phyloP scores from a whole-genome alignment of 257 asterid species.

The Jasminum sambac region DNA sequence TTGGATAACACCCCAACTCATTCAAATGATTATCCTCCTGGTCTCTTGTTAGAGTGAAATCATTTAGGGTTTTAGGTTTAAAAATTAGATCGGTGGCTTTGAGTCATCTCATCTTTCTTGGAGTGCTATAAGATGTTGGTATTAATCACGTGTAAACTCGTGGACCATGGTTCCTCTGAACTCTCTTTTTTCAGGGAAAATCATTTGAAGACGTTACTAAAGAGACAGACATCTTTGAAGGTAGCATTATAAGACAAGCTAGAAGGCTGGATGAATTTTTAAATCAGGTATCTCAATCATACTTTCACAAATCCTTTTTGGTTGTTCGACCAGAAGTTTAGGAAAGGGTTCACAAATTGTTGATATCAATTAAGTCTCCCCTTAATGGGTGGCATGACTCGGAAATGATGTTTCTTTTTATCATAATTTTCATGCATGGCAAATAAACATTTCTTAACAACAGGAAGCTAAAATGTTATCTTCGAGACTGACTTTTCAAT shows the following conservation, averaged over 20 bases:
- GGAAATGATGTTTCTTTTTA: not conserved
- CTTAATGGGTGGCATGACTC: no score
- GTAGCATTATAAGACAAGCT: slow-evolving; percentile 83
- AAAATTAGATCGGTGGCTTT: not conserved
- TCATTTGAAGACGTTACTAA: slow-evolving; percentile 72
- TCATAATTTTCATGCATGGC: not conserved
- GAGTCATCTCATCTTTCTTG: not conserved
- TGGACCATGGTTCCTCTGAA: not conserved
- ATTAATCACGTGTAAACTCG: slow-evolving; percentile 11
- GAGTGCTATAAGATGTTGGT: not conserved
- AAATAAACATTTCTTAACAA: not conserved
- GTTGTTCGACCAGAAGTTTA: not conserved
- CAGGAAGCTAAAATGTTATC: no score
- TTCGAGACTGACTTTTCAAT: no score
- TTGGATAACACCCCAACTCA: no score
- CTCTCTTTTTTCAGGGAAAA: slow-evolving; percentile 63
- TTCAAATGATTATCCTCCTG: no score
- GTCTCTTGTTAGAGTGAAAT: no score
- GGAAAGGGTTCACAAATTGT: not conserved
- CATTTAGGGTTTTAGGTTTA: no score
- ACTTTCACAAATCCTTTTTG: not conserved
- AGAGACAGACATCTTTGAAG: slow-evolving; percentile 95
- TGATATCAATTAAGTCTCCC: no score
- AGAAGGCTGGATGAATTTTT: slow-evolving; percentile 96
- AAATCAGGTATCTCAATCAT: slow-evolving; percentile 60